Conservation (phyloP, 2,329 filamentous ascomycete genomes). For the Neofusicoccum kwambonambiense region DNA sequence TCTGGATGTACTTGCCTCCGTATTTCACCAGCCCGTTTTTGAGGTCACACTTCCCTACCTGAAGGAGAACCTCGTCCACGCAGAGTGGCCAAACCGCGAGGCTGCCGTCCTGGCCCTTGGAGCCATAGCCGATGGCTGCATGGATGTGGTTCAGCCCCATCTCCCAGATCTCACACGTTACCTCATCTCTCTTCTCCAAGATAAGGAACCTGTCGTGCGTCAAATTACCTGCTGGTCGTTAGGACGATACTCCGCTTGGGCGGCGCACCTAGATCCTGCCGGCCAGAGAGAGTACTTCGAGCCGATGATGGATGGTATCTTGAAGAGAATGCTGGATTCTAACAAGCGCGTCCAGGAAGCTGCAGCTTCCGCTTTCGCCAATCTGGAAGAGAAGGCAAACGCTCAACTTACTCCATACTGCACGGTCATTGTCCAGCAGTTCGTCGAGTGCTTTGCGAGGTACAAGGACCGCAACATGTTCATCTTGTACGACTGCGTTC, state of each 20-base stretch:
- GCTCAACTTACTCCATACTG: conserved; percentile 80
- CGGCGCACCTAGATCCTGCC: conserved; percentile 67
- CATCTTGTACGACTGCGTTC: conserved; percentile 96
- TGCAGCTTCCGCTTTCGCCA: conserved; percentile 91
- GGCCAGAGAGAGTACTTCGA: conserved; percentile 80
- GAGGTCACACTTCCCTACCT: conserved; percentile 89
- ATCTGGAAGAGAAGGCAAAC: conserved; percentile 90
- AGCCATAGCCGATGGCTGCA: conserved; percentile 91
- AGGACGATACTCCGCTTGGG: conserved; percentile 91
- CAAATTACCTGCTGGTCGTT: conserved; percentile 99
- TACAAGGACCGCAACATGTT: conserved; percentile 99
- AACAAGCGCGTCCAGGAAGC: conserved; percentile 99
- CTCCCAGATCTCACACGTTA: conserved; percentile 88
- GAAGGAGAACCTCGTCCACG: conserved; percentile 81
- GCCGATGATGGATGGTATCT: conserved; percentile 94
- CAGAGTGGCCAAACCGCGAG: conserved; percentile 89
- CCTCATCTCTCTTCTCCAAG: conserved; percentile 79
- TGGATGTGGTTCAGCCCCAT: conserved; percentile 84
- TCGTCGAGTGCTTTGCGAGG: conserved; percentile 84
- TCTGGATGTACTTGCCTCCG: conserved; percentile 86
- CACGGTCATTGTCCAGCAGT: conserved; percentile 85
- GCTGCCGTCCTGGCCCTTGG: conserved; percentile 92
- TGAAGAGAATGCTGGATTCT: conserved; percentile 90
- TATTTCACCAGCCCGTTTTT: conserved; percentile 87
- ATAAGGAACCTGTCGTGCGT: conserved; percentile 84